phyloP scores from a whole-genome alignment of 75 land plant species.

The Isoetes taiwanensis region DNA sequence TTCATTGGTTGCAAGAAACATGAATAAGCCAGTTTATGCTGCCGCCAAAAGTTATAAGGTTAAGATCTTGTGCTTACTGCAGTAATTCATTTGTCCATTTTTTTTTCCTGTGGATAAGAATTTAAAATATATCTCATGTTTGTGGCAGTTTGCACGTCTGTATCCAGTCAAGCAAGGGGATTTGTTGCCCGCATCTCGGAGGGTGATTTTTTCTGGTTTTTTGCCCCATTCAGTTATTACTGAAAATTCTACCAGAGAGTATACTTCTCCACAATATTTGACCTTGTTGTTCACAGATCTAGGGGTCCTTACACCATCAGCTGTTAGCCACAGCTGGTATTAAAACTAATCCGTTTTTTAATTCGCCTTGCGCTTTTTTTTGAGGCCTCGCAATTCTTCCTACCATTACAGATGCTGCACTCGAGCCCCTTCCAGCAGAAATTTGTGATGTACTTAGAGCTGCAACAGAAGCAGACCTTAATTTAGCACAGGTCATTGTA shows the following conservation, averaged over 20 bases:
- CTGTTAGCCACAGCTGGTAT: no score
- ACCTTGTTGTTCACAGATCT: slow-evolving; percentile 91
- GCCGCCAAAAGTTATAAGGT: slow-evolving; percentile 99
- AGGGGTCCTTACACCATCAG: slow-evolving; percentile 88
- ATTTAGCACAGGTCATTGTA: not conserved
- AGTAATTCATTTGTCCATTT: no score
- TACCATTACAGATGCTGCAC: no score
- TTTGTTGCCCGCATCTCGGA: slow-evolving; percentile 59
- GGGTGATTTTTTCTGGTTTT: slow-evolving; percentile 64
- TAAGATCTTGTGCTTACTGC: no score
- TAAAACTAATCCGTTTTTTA: no score
- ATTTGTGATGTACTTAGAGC: slow-evolving; percentile 3
- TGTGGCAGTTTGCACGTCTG: slow-evolving; percentile 92
- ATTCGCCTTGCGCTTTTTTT: no score
- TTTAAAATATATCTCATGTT: no score
- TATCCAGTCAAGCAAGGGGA: slow-evolving; percentile 95
- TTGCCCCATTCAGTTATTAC: slow-evolving; percentile 52
- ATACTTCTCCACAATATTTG: slow-evolving; percentile 85
- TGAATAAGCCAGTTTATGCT: slow-evolving; percentile 94
- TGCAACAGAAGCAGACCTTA: slow-evolving; percentile 2
- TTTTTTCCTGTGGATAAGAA: no score
- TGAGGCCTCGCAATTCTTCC: no score
- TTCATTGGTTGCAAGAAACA: slow-evolving; percentile 78
- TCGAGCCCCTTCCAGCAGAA: no score
- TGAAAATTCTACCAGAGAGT: slow-evolving; percentile 78